phyloP scores from a whole-genome alignment of 2,329 filamentous ascomycete genomes.

The Verticillium nubilum region DNA sequence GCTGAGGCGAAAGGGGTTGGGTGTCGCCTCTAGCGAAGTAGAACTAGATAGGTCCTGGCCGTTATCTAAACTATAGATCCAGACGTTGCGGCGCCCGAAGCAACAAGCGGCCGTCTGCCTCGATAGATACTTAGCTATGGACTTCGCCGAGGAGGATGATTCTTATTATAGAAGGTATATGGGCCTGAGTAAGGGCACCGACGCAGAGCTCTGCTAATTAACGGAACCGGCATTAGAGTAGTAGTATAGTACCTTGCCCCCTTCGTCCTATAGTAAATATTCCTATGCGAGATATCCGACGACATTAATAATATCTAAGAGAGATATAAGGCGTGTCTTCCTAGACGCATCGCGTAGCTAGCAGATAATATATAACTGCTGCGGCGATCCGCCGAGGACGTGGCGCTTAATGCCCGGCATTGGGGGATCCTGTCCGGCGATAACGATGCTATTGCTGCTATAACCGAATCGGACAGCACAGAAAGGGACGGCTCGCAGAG shows the following conservation, averaged over 20 bases:
- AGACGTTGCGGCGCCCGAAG: background rate
- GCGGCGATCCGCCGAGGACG: too few relatives aligned
- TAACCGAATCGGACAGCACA: too few relatives aligned
- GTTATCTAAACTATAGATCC: background rate
- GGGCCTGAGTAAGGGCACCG: too few relatives aligned
- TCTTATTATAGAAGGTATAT: background rate
- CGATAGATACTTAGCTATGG: constrained; percentile 1
- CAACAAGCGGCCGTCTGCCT: background rate
- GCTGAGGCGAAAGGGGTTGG: background rate
- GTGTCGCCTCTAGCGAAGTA: background rate
- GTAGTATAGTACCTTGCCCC: constrained; percentile 6
- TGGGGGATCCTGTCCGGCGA: too few relatives aligned
- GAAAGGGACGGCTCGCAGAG: too few relatives aligned
- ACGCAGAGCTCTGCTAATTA: background rate
- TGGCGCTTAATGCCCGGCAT: too few relatives aligned
- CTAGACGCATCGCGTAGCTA: background rate
- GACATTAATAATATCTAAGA: constrained; percentile 8
- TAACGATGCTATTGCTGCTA: too few relatives aligned
- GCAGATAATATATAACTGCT: too few relatives aligned
- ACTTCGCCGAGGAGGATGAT: constrained; percentile 1
- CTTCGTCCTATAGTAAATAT: constrained; percentile 7
- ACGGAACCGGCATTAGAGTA: background rate
- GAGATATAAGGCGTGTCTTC: constrained; percentile 1
- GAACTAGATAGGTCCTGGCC: background rate
- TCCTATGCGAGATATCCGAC: background rate